phyloP scores from a whole-genome alignment of 1,139 yeast genomes.

The Wickerhamomyces sp. region DNA sequence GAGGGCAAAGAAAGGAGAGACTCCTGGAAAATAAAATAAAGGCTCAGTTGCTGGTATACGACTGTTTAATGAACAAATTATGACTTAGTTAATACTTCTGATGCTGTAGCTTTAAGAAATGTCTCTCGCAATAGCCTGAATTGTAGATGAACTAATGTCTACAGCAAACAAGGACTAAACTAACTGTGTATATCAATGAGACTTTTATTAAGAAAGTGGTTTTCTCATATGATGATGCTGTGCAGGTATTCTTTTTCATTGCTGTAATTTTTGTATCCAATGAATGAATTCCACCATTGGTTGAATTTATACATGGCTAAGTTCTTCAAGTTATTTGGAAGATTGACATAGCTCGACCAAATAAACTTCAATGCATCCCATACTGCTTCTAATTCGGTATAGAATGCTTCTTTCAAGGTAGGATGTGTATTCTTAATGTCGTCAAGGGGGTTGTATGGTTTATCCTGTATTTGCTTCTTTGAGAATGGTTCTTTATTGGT shows the following conservation, averaged over 20 bases:
- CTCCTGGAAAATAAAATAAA: slow-evolving; percentile 2
- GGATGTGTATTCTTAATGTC: slow-evolving; percentile 13
- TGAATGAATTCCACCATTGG: slow-evolving; percentile 67
- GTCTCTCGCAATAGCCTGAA: too few relatives aligned
- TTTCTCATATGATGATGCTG: slow-evolving; percentile 9
- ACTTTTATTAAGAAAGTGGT: too few relatives aligned
- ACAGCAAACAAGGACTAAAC: too few relatives aligned
- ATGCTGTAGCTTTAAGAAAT: too few relatives aligned
- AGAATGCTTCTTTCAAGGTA: slow-evolving; percentile 39
- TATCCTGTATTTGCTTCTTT: slow-evolving; percentile 2
- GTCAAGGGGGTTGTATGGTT: slow-evolving; percentile 3
- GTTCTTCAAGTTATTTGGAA: slow-evolving; percentile 61
- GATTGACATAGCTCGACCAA: slow-evolving; percentile 55
- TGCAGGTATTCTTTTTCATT: slow-evolving; percentile 16
- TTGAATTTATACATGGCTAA: slow-evolving; percentile 43
- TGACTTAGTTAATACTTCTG: too few relatives aligned
- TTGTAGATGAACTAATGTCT: too few relatives aligned
- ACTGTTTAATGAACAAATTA: too few relatives aligned
- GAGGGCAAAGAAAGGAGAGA: slow-evolving; percentile 22
- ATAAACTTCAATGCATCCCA: slow-evolving; percentile 64
- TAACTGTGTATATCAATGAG: too few relatives aligned
- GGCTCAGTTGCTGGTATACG: too few relatives aligned
- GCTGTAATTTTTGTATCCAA: slow-evolving; percentile 44
- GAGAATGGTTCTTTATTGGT: background rate
- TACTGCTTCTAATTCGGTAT: slow-evolving; percentile 52